Evolutionary conservation across 2,329 filamentous ascomycete species (phyloP), one percentile per base, ranked within the genome.

Genomic region (Fusarium bulbicola): DNA sequence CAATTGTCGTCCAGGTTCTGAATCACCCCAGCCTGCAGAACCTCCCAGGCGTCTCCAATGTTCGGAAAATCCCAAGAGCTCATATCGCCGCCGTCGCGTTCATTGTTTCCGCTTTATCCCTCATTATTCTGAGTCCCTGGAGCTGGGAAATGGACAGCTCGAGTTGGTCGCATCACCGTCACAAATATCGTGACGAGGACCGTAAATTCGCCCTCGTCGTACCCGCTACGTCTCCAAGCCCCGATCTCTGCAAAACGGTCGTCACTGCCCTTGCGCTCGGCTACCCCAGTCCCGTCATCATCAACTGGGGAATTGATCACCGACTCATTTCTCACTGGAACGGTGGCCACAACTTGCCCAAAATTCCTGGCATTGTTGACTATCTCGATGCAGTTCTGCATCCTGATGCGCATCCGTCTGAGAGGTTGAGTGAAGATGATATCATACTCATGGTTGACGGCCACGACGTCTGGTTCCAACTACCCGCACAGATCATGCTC

Each of bases 371-470:
- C 13, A 30, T 67, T 4, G 46, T 67, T 7, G 12, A 45, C 14
- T 67, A 67, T n/a, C 65, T 67, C 8, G 65, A 67, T n/a, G 65
- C 53, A 32, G 65, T 66, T 34, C 66, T 66, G 26, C 46, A 53
- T 3, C 46, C 63, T 3, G 21, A 53, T 12, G 65, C 65, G 6
- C 63, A 67, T 13, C 54, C 30, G 13, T 53, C 63, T 2, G 65
- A 67, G 12, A 50, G 34, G 11, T 24, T 67, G 3, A 15, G 18
- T 5, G 62, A 66, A 7, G 32, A 66, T 13, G 64, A 66, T 11
- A 21, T 68, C 12, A 57, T 68, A 6, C 63, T 68, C 6, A 61
- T 68, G 54, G 53, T 68, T 0, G 65, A 68, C 7, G 47, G 13
- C 15, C 37, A 40, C 2, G 65, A 68, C 1, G 18, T 61, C 1